Evolutionary conservation across 257 asterid species (phyloP).

Genomic region (Mitragyna speciosa): DNA sequence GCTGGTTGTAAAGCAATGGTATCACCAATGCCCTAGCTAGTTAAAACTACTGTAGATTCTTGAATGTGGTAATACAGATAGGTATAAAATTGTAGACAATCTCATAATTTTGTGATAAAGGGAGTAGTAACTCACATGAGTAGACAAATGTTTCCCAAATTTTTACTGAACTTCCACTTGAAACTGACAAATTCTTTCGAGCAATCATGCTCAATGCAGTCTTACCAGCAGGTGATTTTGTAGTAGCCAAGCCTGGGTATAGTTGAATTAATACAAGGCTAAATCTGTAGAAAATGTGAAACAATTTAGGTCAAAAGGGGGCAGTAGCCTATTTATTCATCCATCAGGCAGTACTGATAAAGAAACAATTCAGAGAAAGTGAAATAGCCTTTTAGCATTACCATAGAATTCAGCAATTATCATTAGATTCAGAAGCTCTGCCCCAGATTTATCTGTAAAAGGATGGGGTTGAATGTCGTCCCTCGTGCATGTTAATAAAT

Average conservation of each 20-base stretch:
- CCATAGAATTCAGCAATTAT: slow-evolving; percentile 42
- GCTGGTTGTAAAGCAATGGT: neutral
- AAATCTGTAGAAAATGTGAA: slow-evolving; percentile 23
- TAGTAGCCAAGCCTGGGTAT: slow-evolving; percentile 34
- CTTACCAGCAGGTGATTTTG: slow-evolving; percentile 32
- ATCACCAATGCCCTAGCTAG: neutral
- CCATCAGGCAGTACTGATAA: neutral
- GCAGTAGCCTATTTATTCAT: neutral
- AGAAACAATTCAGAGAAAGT: neutral
- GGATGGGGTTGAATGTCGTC: slow-evolving; percentile 33
- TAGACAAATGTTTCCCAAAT: slow-evolving; percentile 28
- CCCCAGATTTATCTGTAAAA: slow-evolving; percentile 34
- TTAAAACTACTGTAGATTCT: neutral
- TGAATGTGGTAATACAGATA: neutral
- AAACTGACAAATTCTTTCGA: slow-evolving; percentile 29
- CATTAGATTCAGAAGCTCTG: slow-evolving; percentile 36
- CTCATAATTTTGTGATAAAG: no score
- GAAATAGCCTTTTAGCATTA: slow-evolving; percentile 5
- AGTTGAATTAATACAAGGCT: slow-evolving; percentile 40
- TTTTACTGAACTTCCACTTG: slow-evolving; percentile 25
- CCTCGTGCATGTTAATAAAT: slow-evolving; percentile 37
- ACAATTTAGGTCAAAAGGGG: neutral
- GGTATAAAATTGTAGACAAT: neutral
- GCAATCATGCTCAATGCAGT: slow-evolving; percentile 36
- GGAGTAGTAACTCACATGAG: slow-evolving; percentile 31